Conservation (phyloP, 495 filamentous ascomycete species). For the Tuber brumale region DNA sequence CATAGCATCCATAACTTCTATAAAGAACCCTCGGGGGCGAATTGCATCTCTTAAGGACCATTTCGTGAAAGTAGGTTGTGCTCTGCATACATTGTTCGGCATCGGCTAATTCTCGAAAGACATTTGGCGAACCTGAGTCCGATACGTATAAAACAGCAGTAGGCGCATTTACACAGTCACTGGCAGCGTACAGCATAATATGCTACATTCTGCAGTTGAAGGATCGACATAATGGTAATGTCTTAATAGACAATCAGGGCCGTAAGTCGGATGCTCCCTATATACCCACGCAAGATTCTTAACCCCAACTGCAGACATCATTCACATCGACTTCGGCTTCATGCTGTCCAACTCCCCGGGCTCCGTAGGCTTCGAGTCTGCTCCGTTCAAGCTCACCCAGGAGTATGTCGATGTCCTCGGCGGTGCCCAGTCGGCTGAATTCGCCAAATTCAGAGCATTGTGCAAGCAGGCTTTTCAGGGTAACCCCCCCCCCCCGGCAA, state of each 20-base stretch:
- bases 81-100: neutral
- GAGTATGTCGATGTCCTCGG: slow-evolving; percentile 73
- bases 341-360: slow-evolving; percentile 76
- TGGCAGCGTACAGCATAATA: slow-evolving; percentile 70
- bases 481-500: slow-evolving; percentile 27
- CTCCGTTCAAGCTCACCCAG: slow-evolving; percentile 70
- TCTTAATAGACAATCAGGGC: slow-evolving; percentile 69
- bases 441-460: slow-evolving; percentile 59
- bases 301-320: slow-evolving; percentile 49
- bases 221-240: slow-evolving; percentile 74
- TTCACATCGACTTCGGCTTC: slow-evolving; percentile 78
- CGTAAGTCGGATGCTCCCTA: slow-evolving; percentile 40
- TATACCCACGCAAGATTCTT: neutral
- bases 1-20: slow-evolving; percentile 58
- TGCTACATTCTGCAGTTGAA: slow-evolving; percentile 71
- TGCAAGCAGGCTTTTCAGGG: slow-evolving; percentile 72
- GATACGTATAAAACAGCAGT: slow-evolving; percentile 58
- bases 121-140: slow-evolving; percentile 59
- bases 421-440: slow-evolving; percentile 56
- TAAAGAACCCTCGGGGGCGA: slow-evolving; percentile 58
- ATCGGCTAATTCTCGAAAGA: slow-evolving; percentile 36
- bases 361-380: slow-evolving; percentile 68
- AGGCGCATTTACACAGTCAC: slow-evolving; percentile 62
- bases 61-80: slow-evolving; percentile 52
- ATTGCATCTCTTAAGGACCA: slow-evolving; percentile 70